A percentile compares a stretch with the other conserved stretches of the same genome.
Conservation (phyloP, 2,329 filamentous ascomycete genomes). For the Pezicula radicicola region DNA sequence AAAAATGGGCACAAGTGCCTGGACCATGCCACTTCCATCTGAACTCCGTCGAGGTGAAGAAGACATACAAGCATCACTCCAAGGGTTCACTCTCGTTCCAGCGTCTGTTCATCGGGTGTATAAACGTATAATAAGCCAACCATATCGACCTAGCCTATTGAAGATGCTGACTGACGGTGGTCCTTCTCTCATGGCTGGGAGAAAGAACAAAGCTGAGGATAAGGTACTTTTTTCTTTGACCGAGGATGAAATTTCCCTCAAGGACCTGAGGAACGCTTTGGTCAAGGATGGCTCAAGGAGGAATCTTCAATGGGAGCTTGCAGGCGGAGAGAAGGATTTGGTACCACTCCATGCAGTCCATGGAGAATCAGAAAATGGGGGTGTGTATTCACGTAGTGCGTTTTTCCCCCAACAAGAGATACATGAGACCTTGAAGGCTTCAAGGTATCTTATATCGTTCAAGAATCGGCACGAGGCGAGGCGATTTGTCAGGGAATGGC, state of each 20-base stretch:
- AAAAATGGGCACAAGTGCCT: slow-evolving; percentile 29
- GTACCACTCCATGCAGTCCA: not conserved
- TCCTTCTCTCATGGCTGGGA: slow-evolving; percentile 12
- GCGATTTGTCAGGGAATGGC: slow-evolving; percentile 49
- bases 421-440: not conserved
- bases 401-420: not conserved
- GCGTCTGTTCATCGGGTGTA: slow-evolving; percentile 32
- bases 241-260: slow-evolving; percentile 9
- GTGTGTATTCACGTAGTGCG: slow-evolving; percentile 1
- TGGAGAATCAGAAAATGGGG: not conserved
- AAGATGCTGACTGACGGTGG: slow-evolving; percentile 34
- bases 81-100: slow-evolving; percentile 48
- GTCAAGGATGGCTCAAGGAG: slow-evolving; percentile 22
- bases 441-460: slow-evolving; percentile 27
- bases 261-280: slow-evolving; percentile 18
- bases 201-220: slow-evolving; percentile 17
- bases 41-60: slow-evolving; percentile 42
- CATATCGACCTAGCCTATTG: slow-evolving; percentile 28
- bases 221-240: slow-evolving; percentile 26
- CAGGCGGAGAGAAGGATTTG: slow-evolving; percentile 8
- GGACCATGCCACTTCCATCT: slow-evolving; percentile 38
- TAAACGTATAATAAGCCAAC: slow-evolving; percentile 30
- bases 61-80: slow-evolving; percentile 41
- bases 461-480: slow-evolving; percentile 28
- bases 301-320: slow-evolving; percentile 29